Base-by-base conservation (phyloP, 805 yeast species). In the Candida ortonii region DNA sequence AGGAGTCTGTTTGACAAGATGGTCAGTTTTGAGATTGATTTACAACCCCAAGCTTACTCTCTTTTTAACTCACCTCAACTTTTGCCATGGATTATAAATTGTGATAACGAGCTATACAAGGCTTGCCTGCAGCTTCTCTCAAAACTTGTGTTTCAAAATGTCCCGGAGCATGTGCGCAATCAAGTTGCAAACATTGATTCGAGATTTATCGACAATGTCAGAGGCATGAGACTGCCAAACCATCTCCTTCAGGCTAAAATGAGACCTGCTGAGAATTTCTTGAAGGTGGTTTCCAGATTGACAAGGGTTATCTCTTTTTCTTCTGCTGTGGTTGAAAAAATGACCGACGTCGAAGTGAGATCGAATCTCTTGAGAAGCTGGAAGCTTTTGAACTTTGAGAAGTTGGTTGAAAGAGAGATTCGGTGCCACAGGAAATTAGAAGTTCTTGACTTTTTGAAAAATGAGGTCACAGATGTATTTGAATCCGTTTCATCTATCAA, bases 61-160 rank as follows among this genome's bases (percentile, higher is more conserved):
- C 59, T 85, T 15, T 73, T 79, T 50, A 66, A 66, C 6, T 62
- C 71, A 8, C 72, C 72, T 10, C 57, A 61, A 6, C 49, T 78
- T 10, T 49, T 66, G 5, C 69, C 69, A 11, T 86, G 95, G 94
- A 68, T 83, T n/a, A 48, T 67, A 20, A 62, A 71, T 29, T 82
- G 87, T 52, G 95, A 87, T 55, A 49, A 70, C 39, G 62, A 72
- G n/a, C 70, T 80, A 60, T 84, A 80, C 58, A 64, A 63, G 25
- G 51, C 66, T 3, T 59, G 71, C 52, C 65, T 80, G 15, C 73
- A 72, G 44, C 70, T 80, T 71, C 59, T 86, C 42, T 70, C 80
- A 4, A 80, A 79, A 17, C 60, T 83, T 37, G 75, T 77, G 11
- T 59, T 79, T 25, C 82, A 77, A 41, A 63, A 60, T n/a, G 69